A percentile compares a stretch with the other conserved stretches of the same genome.
phyloP scores from a whole-genome alignment of 306 rosid genomes.

The Trichosanthes truncata region DNA sequence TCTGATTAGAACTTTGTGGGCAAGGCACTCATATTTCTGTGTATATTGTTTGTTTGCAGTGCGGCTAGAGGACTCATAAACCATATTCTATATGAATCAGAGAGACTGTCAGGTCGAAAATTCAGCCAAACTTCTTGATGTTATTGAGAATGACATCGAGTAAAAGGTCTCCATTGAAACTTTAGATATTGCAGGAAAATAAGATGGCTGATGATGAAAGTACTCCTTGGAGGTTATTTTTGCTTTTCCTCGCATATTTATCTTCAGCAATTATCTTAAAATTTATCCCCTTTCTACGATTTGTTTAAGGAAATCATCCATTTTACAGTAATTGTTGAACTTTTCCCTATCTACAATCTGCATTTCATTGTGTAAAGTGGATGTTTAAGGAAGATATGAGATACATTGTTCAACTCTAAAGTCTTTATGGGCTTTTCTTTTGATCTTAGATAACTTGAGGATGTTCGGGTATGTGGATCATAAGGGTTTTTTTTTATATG shows the following conservation, averaged over 20 bases:
- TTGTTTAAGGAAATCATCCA: background rate
- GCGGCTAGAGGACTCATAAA: conserved; percentile 95
- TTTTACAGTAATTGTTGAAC: background rate
- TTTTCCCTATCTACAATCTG: background rate
- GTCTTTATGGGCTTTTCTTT: background rate
- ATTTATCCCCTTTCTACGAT: background rate
- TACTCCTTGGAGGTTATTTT: background rate
- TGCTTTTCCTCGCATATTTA: background rate
- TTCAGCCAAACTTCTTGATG: conserved; percentile 42
- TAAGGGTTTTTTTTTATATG: background rate
- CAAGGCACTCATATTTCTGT: background rate
- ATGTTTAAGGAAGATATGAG: background rate
- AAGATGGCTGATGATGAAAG: background rate
- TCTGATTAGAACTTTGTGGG: background rate
- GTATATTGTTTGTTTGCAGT: conserved; percentile 27
- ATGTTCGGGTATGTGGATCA: background rate
- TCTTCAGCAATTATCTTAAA: background rate
- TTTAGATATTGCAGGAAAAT: background rate
- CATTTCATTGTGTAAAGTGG: background rate
- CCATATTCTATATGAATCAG: conserved; percentile 68
- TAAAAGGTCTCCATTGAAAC: background rate
- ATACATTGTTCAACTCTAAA: background rate
- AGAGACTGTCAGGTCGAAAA: conserved; percentile 66
- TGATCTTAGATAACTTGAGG: background rate
- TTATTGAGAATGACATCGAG: background rate